phyloP scores from a whole-genome alignment of 202 grass and related monocot species.

The Zoysia matrella region DNA sequence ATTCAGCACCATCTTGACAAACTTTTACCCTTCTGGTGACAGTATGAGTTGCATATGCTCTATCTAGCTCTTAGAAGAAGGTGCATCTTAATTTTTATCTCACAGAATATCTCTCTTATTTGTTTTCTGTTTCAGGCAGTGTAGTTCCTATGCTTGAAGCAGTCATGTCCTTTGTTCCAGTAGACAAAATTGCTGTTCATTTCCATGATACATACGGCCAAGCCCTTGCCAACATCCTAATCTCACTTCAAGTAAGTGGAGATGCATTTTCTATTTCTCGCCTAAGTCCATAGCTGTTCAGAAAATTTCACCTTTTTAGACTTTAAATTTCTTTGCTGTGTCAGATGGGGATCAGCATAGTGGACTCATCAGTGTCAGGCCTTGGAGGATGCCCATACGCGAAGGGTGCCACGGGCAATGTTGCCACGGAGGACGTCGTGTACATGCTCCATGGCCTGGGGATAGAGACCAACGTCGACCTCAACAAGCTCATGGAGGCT shows the following conservation, averaged over 20 bases:
- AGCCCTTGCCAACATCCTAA: constrained; percentile 77
- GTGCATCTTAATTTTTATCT: too few species aligned
- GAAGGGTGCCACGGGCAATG: constrained; percentile 84
- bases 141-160: constrained; percentile 76
- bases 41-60: not conserved
- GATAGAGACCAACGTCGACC: constrained; percentile 76
- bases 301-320: not conserved
- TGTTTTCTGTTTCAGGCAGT: constrained; percentile 54
- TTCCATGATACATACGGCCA: constrained; percentile 90
- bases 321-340: constrained; percentile 5
- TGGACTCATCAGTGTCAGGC: not conserved
- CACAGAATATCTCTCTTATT: too few species aligned
- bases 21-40: not conserved
- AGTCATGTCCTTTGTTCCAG: constrained; percentile 63
- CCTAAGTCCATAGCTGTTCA: not conserved
- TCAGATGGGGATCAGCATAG: constrained; percentile 70
- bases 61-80: too few species aligned
- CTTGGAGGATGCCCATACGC: constrained; percentile 46
- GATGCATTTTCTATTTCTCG: not conserved
- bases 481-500: constrained; percentile 82
- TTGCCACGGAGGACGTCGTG: constrained; percentile 78
- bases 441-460: constrained; percentile 96
- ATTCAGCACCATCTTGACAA: not conserved
- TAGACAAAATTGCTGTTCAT: constrained; percentile 76
- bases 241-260: constrained; percentile 77